phyloP scores from a whole-genome alignment of 2,329 filamentous ascomycete genomes.

The Exophiala spinifera region DNA sequence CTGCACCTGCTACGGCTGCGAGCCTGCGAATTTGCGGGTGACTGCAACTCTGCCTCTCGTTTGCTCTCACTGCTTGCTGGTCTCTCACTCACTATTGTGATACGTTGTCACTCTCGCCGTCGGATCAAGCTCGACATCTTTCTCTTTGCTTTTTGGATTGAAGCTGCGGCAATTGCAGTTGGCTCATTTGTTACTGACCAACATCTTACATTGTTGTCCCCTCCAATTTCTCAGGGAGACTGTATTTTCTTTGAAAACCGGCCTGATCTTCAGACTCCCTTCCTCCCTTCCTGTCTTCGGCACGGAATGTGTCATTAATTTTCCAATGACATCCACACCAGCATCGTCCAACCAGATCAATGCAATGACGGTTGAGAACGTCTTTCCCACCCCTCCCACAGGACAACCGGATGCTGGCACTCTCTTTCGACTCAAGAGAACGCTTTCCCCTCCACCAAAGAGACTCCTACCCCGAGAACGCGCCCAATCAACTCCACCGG shows the following conservation, averaged over 20 bases:
- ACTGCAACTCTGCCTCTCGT: background rate
- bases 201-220: conserved; percentile 4
- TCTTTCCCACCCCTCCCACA: conserved; percentile 27
- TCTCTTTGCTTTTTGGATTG: conserved; percentile 24
- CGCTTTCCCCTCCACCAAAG: conserved; percentile 19
- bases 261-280: conserved; percentile 4
- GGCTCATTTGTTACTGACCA: conserved; percentile 18
- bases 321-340: conserved; percentile 16
- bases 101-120: background rate
- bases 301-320: background rate
- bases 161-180: conserved; percentile 1
- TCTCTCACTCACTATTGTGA: background rate
- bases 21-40: background rate
- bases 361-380: conserved; percentile 23
- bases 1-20: background rate
- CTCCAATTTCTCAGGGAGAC: conserved; percentile 2
- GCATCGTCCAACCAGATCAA: conserved; percentile 23
- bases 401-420: conserved; percentile 6
- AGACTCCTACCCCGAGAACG: conserved; percentile 14
- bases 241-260: background rate
- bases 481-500: conserved; percentile 27
- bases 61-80: background rate
- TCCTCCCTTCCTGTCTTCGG: background rate
- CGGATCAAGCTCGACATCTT: background rate
- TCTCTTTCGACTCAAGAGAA: conserved; percentile 15